Evolutionary conservation across 306 rosid species (phyloP).

Genomic region (Carpinus fangiana): DNA sequence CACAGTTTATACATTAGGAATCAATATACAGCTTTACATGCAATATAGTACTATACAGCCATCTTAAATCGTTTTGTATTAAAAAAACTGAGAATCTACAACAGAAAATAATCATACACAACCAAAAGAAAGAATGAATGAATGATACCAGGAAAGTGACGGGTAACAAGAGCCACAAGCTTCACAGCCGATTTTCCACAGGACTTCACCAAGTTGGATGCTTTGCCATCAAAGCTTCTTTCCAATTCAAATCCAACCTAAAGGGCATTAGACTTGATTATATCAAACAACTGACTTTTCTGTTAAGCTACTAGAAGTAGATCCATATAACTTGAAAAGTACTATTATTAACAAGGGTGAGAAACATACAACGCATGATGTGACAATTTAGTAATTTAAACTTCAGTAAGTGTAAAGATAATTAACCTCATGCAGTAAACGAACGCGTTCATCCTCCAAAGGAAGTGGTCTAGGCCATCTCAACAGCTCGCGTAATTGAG

Average conservation of each 20-base stretch:
- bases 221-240: constrained; percentile 76
- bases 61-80: background rate
- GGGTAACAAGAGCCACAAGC: constrained; percentile 81
- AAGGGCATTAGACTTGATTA: constrained; percentile 5
- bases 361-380: background rate
- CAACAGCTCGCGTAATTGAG: constrained; percentile 72
- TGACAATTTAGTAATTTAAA: constrained; percentile 7
- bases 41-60: background rate
- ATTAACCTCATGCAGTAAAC: constrained; percentile 87
- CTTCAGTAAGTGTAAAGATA: constrained; percentile 1
- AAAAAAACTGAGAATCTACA: background rate
- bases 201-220: constrained; percentile 71
- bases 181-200: constrained; percentile 88
- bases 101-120: background rate
- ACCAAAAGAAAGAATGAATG: background rate
- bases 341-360: background rate
- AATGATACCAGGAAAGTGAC: constrained; percentile 90
- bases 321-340: constrained; percentile 9
- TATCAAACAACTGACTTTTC: constrained; percentile 3
- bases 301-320: constrained; percentile 9
- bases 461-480: constrained; percentile 96
- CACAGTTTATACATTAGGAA: constrained; percentile 26
- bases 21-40: constrained; percentile 29
- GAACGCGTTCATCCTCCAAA: constrained; percentile 89
- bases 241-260: constrained; percentile 76